Evolutionary conservation across 768 basidiomycete genomes (phyloP), one percentile per base, ranked within the genome.

Genomic region (Leucocoprinus leucothites): DNA sequence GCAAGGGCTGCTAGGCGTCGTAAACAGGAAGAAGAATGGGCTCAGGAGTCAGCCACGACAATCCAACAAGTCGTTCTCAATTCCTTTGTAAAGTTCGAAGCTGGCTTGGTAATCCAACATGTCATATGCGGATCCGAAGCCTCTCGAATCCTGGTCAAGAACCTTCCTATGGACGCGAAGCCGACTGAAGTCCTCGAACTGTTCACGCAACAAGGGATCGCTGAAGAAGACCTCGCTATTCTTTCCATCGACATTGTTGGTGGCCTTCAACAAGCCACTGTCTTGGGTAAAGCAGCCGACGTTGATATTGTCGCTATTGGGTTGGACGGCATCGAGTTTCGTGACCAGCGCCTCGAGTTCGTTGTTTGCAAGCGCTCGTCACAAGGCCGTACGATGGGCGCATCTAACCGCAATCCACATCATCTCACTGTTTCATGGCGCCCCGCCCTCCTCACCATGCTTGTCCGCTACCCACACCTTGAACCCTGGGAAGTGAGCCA

Each of bases 351-450:
- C 0, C 64, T 85, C 7, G 61, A 60, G 7, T 74, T 84, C 38
- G 76, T 78, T 58, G 67, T 78, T 28, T 67, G 69, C 41, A 63
- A 74, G 35, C 74, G 72, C 47, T 68, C 70, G 28, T 68, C 67
- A 51, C 57, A 69, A 9, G 72, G 72, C 36, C 54, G 48, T 34
- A 70, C 73, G 7, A 81, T 82, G 81, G 74, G 62, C 18, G 67
- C 64, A 8, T 60, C 67, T 2, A 58, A 58, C 3, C 67, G 67
- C 2, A 69, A 71, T 25, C 41, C 64, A 2, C 69, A 81, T 11
- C 68, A 72, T 35, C 61, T 86, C 48, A 74, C 73, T 0, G 71
- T 85, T 42, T 75, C 73, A 9, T 87, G 84, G 81, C 71, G 65
- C 4, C 65, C 68, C 0, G 82, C 84, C 1, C 78, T 76, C n/a